Percentiles rank a stretch among this genome's conserved stretches.
Conservation (phyloP, 495 filamentous ascomycete species). For the Hyaloscypha hepaticicola region DNA sequence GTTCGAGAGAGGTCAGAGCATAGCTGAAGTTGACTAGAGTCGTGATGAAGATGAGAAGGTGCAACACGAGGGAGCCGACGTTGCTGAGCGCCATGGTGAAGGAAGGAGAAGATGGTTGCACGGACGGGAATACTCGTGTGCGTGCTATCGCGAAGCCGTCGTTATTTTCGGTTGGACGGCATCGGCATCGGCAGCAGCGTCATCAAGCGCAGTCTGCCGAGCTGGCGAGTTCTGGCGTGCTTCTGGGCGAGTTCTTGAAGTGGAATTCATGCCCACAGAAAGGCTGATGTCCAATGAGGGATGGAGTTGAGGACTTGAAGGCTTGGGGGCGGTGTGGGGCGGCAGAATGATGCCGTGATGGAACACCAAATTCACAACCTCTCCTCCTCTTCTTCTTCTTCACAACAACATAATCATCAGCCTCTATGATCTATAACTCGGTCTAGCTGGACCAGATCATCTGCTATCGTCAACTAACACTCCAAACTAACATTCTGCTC, state of each 20-base stretch:
- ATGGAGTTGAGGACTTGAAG: background rate
- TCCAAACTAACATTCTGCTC: background rate
- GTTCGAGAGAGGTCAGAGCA: conserved; percentile 36
- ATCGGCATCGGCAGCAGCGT: background rate
- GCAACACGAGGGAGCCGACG: conserved; percentile 38
- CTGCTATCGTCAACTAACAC: background rate
- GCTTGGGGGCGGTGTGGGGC: background rate
- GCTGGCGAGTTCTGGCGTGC: background rate
- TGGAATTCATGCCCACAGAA: background rate
- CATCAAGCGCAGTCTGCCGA: background rate
- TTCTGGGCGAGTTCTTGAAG: background rate
- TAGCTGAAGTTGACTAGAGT: conserved; percentile 41
- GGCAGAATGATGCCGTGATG: background rate
- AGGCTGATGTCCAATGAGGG: background rate
- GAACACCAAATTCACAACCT: conserved; percentile 2
- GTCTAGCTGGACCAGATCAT: background rate
- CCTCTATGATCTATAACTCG: background rate
- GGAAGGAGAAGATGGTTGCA: background rate
- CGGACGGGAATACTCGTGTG: conserved; percentile 8
- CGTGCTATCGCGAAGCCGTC: background rate
- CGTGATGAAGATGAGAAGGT: conserved; percentile 41
- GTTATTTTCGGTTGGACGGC: background rate
- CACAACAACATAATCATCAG: background rate
- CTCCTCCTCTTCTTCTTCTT: background rate
- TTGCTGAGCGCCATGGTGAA: conserved; percentile 39